Base-by-base conservation (phyloP, 2,329 filamentous ascomycete genomes). In the Hymenoscyphus repandus region DNA sequence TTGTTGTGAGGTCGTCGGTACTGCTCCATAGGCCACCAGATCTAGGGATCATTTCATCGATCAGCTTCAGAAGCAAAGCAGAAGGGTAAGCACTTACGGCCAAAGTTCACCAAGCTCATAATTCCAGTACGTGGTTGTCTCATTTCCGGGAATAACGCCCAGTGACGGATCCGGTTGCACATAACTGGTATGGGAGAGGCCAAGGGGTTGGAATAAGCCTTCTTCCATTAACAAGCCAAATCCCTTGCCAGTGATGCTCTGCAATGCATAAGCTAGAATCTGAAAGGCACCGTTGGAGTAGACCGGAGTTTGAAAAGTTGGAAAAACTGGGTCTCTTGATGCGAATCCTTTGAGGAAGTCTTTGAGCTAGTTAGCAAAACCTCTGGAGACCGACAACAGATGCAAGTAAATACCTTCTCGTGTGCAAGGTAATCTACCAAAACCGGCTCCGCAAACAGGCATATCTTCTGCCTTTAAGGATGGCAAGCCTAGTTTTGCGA, bases 211-310 rank as follows among this genome's bases (percentile, higher is more conserved):
- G 38, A 72, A 48, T 1, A 73, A 50, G 34, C 64, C 60, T n/a
- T 60, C 49, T 18, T 64, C 34, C 15, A 72, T 61, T 6, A 67
- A 56, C 2, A 51, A 44, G 17, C 57, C 41, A 41, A 68, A 64
- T 5, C 58, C 47, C 17, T 59, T 62, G 6, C 67, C 67, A 1
- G 68, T 72, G 52, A 73, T 72, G 44, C 58, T 59, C 53, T 72
- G 67, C n/a, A 70, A 62, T 6, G 67, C 70, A 48, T 70, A 72
- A 2, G 62, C 61, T 3, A 72, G 58, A 32, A 72, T 62, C 45
- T 65, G 61, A 50, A 61, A 71, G 6, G 65, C 70, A 1, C 65
- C 56, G 54, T 73, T 71, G 45, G 66, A 65, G 53, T 71, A 70
- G 2, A 64, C 63, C 0, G 69, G 68, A 1, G 64, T 64, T 22